Percentiles rank a stretch among this genome's conserved stretches.
These are phyloP conservation scores for Penicillium sp. DNA, from an alignment of 2,329 filamentous ascomycete species.

Conservation along the genomic window DNA sequence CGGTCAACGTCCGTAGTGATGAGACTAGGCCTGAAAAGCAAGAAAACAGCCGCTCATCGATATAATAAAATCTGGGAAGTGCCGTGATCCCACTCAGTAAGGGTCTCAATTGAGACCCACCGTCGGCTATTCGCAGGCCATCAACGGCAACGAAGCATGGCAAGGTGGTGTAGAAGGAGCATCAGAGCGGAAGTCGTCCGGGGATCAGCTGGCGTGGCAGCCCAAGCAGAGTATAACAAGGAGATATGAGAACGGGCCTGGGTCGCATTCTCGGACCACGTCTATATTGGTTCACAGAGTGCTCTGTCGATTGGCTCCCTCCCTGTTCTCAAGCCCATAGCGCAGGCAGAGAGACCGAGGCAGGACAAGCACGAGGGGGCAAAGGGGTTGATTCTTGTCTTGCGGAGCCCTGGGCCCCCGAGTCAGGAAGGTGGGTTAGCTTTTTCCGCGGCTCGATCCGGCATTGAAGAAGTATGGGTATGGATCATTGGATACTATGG, in stretches of 20 bases:
- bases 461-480: constrained; percentile 10
- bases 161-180: background rate
- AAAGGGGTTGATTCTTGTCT: background rate
- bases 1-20: constrained; percentile 20
- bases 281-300: background rate
- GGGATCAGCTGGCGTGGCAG: constrained; percentile 1
- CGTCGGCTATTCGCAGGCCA: background rate
- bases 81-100: constrained; percentile 13
- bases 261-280: background rate
- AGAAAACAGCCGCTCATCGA: constrained; percentile 7
- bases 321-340: background rate
- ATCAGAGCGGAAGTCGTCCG: constrained; percentile 25
- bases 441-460: constrained; percentile 11
- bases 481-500: no score
- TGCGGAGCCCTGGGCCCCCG: constrained; percentile 12
- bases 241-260: constrained; percentile 3
- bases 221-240: background rate
- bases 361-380: background rate
- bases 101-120: constrained; percentile 17
- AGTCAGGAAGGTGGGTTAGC: constrained; percentile 5
- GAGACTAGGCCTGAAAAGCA: constrained; percentile 10
- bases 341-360: background rate
- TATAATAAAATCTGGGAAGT: constrained; percentile 15
- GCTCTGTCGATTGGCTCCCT: background rate
- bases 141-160: background rate